Conservation (phyloP, 2,329 filamentous ascomycete genomes). For the Didymella glomerata region DNA sequence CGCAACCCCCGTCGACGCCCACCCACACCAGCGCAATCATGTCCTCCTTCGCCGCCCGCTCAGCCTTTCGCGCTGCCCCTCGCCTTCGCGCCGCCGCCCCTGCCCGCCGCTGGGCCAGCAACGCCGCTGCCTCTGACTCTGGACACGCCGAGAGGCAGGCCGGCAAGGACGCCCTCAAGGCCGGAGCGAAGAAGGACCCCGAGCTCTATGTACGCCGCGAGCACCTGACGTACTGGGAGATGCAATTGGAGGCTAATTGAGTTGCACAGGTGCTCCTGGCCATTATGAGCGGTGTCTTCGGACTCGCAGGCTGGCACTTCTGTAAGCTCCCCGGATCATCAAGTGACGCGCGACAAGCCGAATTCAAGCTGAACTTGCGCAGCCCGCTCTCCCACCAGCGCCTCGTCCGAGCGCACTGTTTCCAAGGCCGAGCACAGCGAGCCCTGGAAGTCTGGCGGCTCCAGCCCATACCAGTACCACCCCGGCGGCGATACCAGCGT, state of each 20-base stretch:
- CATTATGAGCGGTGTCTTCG: conserved; percentile 89
- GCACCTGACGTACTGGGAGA: conserved; percentile 1
- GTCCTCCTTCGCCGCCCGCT: conserved; percentile 57
- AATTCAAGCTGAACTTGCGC: conserved; percentile 33
- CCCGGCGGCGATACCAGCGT: conserved; percentile 82
- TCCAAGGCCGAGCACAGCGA: conserved; percentile 78
- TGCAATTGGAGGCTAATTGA: conserved; percentile 34
- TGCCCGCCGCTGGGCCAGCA: conserved; percentile 50
- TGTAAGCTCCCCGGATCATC: conserved; percentile 60
- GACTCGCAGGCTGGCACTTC: conserved; percentile 89
- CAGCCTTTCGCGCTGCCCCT: conserved; percentile 57
- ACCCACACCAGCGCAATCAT: conserved; percentile 44
- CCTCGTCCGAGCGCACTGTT: conserved; percentile 82
- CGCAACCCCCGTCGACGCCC: conserved; percentile 27
- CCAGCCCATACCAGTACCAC: conserved; percentile 71
- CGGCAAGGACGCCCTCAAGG: conserved; percentile 62
- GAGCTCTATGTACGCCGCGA: conserved; percentile 72
- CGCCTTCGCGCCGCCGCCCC: conserved; percentile 52
- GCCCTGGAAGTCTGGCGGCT: conserved; percentile 81
- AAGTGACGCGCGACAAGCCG: conserved; percentile 8
- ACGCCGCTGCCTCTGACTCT: conserved; percentile 27
- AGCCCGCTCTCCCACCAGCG: conserved; percentile 85
- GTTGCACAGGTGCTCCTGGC: conserved; percentile 78
- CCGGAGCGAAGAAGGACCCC: conserved; percentile 73
- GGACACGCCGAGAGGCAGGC: conserved; percentile 57